Percentiles rank a stretch among this genome's conserved stretches.
Conservation (phyloP, 805 yeast species). For the Metschnikowia chrysomelidarum region DNA sequence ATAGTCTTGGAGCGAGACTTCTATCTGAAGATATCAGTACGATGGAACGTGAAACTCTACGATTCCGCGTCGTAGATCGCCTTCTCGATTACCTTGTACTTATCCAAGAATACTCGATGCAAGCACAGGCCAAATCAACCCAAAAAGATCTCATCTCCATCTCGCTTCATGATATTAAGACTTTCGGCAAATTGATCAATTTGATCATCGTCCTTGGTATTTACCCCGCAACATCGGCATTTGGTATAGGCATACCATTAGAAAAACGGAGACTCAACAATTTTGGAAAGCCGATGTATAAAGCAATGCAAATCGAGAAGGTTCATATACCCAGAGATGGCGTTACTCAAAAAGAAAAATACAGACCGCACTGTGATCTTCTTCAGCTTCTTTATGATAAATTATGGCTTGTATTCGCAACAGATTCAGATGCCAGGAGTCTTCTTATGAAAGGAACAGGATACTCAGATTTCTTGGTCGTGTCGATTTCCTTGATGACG, state of each 20-base stretch:
- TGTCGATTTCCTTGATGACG: conserved; percentile 43
- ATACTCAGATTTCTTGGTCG: conserved; percentile 55
- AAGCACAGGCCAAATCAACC: conserved; percentile 17
- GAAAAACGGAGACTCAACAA: conserved; percentile 56
- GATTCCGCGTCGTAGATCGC: conserved; percentile 28
- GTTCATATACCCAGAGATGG: conserved; percentile 13
- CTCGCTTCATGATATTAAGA: conserved; percentile 82
- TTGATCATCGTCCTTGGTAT: conserved; percentile 69
- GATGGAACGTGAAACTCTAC: not conserved
- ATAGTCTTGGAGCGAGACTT: conserved; percentile 3
- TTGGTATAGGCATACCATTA: conserved; percentile 61
- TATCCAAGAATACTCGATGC: conserved; percentile 38
- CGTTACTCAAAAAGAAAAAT: conserved; percentile 1
- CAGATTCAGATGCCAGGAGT: conserved; percentile 49
- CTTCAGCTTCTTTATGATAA: conserved; percentile 28
- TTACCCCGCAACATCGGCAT: conserved; percentile 55
- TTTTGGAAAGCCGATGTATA: conserved; percentile 33
- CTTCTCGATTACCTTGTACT: conserved; percentile 36
- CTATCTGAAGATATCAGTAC: not conserved
- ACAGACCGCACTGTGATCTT: conserved; percentile 19
- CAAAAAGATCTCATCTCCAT: conserved; percentile 49
- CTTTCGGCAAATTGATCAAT: conserved; percentile 62
- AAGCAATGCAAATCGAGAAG: conserved; percentile 24
- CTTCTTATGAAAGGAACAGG: conserved; percentile 65
- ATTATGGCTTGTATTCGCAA: conserved; percentile 34